These are phyloP conservation scores for Hypoxylon sp. DNA, from an alignment of 2,329 filamentous ascomycete species.

Conservation along the genomic window DNA sequence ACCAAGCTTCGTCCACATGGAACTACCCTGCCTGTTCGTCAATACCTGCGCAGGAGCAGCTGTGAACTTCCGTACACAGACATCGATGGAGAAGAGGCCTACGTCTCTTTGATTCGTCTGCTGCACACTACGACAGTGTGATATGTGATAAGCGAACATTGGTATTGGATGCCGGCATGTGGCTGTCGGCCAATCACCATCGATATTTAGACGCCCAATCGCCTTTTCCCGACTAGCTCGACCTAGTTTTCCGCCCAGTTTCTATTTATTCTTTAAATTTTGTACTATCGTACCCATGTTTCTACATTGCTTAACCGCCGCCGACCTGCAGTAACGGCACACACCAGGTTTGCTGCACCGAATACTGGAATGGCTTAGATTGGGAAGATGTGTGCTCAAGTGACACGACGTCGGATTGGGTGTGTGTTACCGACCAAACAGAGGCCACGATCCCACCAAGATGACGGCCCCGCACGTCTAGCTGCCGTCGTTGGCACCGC, in stretches of 20 bases:
- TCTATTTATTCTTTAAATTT: conserved; percentile 47
- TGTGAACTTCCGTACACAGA: conserved; percentile 32
- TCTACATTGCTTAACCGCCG: conserved; percentile 59
- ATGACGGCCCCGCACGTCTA: conserved; percentile 47
- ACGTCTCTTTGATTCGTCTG: conserved; percentile 38
- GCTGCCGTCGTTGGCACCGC: conserved; percentile 44
- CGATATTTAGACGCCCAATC: conserved; percentile 60
- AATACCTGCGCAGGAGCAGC: conserved; percentile 21
- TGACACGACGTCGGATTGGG: conserved; percentile 48
- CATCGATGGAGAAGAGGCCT: conserved; percentile 28
- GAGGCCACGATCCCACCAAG: conserved; percentile 39
- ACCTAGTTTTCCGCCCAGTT: conserved; percentile 45
- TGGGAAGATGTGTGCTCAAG: conserved; percentile 44
- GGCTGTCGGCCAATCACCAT: conserved; percentile 53
- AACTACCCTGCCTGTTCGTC: conserved; percentile 42
- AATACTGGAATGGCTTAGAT: conserved; percentile 48
- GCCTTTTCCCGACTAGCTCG: conserved; percentile 54
- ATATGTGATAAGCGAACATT: conserved; percentile 53
- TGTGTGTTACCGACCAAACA: conserved; percentile 49
- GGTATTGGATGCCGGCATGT: conserved; percentile 52
- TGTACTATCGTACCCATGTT: conserved; percentile 45
- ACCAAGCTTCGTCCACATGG: conserved; percentile 40
- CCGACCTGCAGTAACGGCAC: conserved; percentile 57
- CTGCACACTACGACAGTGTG: conserved; percentile 51
- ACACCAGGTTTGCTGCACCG: conserved; percentile 49